Conservation (phyloP, 2,329 filamentous ascomycete genomes). For the Talaromyces sp. region DNA sequence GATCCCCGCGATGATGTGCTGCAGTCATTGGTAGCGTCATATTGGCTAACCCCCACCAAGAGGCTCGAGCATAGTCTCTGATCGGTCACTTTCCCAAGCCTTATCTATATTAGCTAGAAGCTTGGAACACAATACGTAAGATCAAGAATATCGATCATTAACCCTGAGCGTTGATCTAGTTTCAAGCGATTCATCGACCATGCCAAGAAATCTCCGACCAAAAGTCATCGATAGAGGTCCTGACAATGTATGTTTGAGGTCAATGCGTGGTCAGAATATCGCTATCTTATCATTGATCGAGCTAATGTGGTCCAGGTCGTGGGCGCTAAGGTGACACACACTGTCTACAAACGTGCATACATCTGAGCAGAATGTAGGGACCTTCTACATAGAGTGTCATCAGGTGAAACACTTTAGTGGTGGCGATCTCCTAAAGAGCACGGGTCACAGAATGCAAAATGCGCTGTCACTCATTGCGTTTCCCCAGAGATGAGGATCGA, state of each 20-base stretch:
- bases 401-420: conserved; percentile 1
- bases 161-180: not conserved
- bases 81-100: not conserved
- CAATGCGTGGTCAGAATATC: not conserved
- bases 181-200: not conserved
- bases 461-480: not conserved
- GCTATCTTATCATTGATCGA: not conserved
- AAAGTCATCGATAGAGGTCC: not conserved
- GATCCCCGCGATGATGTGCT: not conserved
- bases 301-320: not conserved
- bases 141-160: not conserved
- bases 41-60: not conserved
- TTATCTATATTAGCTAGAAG: not conserved
- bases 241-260: conserved; percentile 1
- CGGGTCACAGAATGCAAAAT: not conserved
- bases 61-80: conserved; percentile 9
- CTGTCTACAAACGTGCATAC: not conserved
- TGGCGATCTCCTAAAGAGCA: not conserved
- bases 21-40: not conserved
- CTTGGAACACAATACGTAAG: not conserved
- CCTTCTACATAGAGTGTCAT: not conserved
- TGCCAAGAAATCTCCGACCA: not conserved
- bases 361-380: not conserved
- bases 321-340: not conserved
- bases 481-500: not conserved